Conservation (phyloP, 345 rosid genomes). For the Eucalyptus polyanthemos region DNA sequence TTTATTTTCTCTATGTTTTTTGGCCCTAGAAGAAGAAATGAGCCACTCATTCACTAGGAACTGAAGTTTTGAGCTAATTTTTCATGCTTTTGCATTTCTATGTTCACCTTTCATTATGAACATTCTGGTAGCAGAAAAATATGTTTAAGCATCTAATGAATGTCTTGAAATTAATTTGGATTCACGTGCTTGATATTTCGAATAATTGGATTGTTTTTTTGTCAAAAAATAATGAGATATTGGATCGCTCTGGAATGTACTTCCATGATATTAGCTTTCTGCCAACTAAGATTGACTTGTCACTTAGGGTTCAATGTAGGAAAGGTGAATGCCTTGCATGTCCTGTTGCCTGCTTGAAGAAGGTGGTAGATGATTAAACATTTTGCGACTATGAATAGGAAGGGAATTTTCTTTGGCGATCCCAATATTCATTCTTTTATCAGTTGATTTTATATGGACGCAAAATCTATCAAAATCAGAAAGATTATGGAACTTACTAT, state of each 20-base stretch:
- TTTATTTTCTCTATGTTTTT: neutral
- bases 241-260: neutral
- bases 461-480: neutral
- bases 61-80: neutral
- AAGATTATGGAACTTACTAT: neutral
- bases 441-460: neutral
- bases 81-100: neutral
- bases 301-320: neutral
- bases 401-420: neutral
- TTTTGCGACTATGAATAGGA: neutral
- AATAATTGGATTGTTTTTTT: neutral
- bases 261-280: neutral
- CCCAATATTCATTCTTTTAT: neutral
- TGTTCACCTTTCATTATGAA: neutral
- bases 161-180: neutral
- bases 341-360: neutral
- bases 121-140: neutral
- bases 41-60: neutral
- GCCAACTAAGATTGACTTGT: neutral
- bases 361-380: neutral
- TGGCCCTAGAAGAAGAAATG: neutral
- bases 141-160: neutral
- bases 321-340: neutral
- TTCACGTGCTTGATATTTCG: neutral
- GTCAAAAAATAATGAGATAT: neutral